Evolutionary conservation across 2,329 filamentous ascomycete genomes (phyloP).

Genomic region (Curvularia spicifera): DNA sequence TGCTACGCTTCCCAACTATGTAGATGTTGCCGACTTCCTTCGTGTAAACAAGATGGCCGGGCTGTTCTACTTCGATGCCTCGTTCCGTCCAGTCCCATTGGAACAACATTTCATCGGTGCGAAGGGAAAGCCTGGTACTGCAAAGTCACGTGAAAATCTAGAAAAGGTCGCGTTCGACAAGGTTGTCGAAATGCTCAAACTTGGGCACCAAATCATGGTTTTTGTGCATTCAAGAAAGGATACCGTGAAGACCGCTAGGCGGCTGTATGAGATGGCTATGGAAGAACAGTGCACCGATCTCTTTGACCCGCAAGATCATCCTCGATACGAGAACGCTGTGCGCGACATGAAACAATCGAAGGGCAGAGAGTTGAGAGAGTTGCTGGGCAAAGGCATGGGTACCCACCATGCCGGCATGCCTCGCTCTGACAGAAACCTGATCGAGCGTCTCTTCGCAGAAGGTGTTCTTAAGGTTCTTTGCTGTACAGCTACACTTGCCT

Average conservation of each 20-base stretch:
- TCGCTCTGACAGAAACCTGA: slow-evolving; percentile 90
- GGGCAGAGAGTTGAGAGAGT: slow-evolving; percentile 84
- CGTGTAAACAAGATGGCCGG: slow-evolving; percentile 93
- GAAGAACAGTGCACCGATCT: slow-evolving; percentile 81
- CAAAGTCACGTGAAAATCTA: slow-evolving; percentile 84
- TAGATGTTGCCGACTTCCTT: slow-evolving; percentile 95
- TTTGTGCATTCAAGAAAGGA: slow-evolving; percentile 98
- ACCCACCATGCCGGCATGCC: slow-evolving; percentile 98
- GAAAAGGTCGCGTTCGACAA: slow-evolving; percentile 91
- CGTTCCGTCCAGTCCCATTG: slow-evolving; percentile 92
- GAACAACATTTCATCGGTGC: slow-evolving; percentile 98
- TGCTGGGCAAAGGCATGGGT: slow-evolving; percentile 88
- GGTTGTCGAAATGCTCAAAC: slow-evolving; percentile 87
- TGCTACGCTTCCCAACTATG: slow-evolving; percentile 93
- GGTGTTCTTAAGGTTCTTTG: slow-evolving; percentile 97
- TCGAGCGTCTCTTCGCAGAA: slow-evolving; percentile 88
- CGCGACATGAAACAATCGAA: slow-evolving; percentile 85
- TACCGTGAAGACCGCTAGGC: slow-evolving; percentile 85
- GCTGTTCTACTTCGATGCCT: slow-evolving; percentile 95
- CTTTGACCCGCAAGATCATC: slow-evolving; percentile 80
- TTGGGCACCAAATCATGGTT: slow-evolving; percentile 98
- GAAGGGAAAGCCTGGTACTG: slow-evolving; percentile 85
- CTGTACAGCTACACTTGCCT: slow-evolving; percentile 96
- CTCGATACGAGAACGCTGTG: slow-evolving; percentile 78
- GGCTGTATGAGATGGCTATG: slow-evolving; percentile 82